Percentiles rank a stretch among this genome's conserved stretches.
These are phyloP conservation scores for Pyrus hybrid DNA, from an alignment of 331 rosid genomes.

Conservation along the genomic window DNA sequence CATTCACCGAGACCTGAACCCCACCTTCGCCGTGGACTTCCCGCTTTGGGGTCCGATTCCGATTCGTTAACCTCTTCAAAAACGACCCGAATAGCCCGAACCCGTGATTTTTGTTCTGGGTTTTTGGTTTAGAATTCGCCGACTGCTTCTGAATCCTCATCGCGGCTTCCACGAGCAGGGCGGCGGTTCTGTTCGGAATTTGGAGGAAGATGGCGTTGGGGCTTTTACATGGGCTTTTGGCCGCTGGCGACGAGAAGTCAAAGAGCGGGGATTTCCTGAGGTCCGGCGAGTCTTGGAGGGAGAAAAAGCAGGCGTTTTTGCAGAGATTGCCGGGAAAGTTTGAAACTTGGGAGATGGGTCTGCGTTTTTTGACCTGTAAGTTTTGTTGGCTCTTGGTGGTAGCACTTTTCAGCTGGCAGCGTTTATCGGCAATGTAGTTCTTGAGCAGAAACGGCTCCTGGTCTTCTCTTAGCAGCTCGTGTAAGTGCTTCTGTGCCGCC, in stretches of 20 bases:
- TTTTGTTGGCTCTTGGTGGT: slow-evolving; percentile 17
- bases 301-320: slow-evolving; percentile 54
- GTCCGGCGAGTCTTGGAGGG: slow-evolving; percentile 52
- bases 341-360: slow-evolving; percentile 27
- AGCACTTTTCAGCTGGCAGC: slow-evolving; percentile 31
- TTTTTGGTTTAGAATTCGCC: slow-evolving; percentile 25
- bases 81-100: slow-evolving; percentile 59
- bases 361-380: slow-evolving; percentile 40
- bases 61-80: slow-evolving; percentile 39
- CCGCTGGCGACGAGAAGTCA: slow-evolving; percentile 38
- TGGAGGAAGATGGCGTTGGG: slow-evolving; percentile 64
- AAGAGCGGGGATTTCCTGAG: slow-evolving; percentile 60
- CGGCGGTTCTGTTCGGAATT: slow-evolving; percentile 62
- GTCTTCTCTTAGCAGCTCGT: slow-evolving; percentile 62
- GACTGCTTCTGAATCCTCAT: slow-evolving; percentile 63
- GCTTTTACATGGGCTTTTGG: slow-evolving; percentile 35
- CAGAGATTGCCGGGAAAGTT: slow-evolving; percentile 37
- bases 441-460: slow-evolving; percentile 85
- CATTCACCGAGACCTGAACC: slow-evolving; percentile 24
- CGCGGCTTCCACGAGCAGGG: slow-evolving; percentile 78
- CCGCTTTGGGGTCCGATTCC: slow-evolving; percentile 22
- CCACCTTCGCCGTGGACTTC: slow-evolving; percentile 8
- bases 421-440: slow-evolving; percentile 58
- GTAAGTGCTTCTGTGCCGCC: slow-evolving; percentile 68
- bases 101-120: slow-evolving; percentile 26